A percentile compares a stretch with the other conserved stretches of the same genome.
Evolutionary conservation across 805 yeast species (phyloP).

Genomic region (Ogataea pilisensis): DNA sequence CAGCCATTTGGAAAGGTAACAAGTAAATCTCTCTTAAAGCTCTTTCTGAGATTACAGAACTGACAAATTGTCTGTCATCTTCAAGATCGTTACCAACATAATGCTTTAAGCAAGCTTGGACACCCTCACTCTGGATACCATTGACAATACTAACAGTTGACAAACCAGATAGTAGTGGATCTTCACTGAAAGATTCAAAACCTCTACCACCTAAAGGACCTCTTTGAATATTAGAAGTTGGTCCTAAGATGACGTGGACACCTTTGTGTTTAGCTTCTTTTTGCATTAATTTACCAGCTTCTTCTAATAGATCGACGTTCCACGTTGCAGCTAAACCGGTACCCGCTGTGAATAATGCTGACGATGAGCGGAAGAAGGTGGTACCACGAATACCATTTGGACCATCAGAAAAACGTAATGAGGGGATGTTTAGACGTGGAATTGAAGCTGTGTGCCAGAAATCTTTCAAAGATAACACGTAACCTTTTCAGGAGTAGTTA

Average conservation of each 20-base stretch:
- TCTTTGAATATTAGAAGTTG: conserved; percentile 38
- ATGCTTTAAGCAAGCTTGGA: conserved; percentile 59
- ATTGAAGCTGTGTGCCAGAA: conserved; percentile 39
- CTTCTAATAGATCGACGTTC: conserved; percentile 34
- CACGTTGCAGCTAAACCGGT: conserved; percentile 44
- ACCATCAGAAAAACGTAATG: conserved; percentile 38
- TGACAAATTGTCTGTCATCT: conserved; percentile 45
- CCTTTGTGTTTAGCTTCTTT: conserved; percentile 41
- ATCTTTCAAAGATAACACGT: conserved; percentile 24
- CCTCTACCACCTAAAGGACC: conserved; percentile 52
- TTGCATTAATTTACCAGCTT: conserved; percentile 41
- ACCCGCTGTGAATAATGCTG: conserved; percentile 45
- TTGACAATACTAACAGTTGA: conserved; percentile 45
- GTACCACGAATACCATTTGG: conserved; percentile 48
- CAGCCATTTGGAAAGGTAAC: conserved; percentile 59
- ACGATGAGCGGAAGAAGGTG: conserved; percentile 37
- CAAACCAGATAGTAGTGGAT: conserved; percentile 46
- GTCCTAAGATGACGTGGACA: conserved; percentile 37
- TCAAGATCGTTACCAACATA: conserved; percentile 62
- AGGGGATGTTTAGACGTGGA: conserved; percentile 33
- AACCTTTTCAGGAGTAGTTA: conserved; percentile 28
- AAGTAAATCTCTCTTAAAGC: conserved; percentile 64
- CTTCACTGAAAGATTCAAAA: conserved; percentile 60
- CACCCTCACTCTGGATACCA: conserved; percentile 50
- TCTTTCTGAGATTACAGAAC: conserved; percentile 50